Conservation (phyloP, 1,139 yeast species). For the Lipomyces yarrowii region DNA sequence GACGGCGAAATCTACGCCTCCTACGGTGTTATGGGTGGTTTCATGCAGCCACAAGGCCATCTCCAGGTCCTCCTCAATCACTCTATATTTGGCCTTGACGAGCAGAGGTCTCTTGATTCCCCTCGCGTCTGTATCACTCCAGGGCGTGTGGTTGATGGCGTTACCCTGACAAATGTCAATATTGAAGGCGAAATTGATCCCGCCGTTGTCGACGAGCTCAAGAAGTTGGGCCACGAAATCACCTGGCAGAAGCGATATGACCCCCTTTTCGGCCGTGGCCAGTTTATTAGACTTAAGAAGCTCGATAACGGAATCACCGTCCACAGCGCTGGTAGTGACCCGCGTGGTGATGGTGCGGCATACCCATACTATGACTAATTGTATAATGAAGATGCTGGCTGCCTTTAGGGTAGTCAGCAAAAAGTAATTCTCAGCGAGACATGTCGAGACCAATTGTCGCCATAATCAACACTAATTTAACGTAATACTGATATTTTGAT, state of each 20-base stretch:
- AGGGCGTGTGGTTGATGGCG: slow-evolving; percentile 50
- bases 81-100: slow-evolving; percentile 62
- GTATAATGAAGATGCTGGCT: background rate
- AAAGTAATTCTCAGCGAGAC: background rate
- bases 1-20: slow-evolving; percentile 59
- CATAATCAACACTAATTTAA: background rate
- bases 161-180: slow-evolving; percentile 57
- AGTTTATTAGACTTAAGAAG: slow-evolving; percentile 56
- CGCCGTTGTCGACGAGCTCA: slow-evolving; percentile 50
- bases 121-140: slow-evolving; percentile 71
- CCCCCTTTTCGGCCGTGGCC: slow-evolving; percentile 56
- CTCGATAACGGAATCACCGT: slow-evolving; percentile 48
- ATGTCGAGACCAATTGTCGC: background rate
- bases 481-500: background rate
- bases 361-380: slow-evolving; percentile 27
- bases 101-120: slow-evolving; percentile 76
- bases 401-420: background rate
- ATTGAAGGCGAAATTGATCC: slow-evolving; percentile 65
- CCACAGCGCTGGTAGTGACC: slow-evolving; percentile 74
- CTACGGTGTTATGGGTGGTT: slow-evolving; percentile 88
- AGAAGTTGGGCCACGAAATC: slow-evolving; percentile 61
- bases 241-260: slow-evolving; percentile 50
- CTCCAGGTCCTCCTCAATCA: slow-evolving; percentile 74
- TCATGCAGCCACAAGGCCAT: slow-evolving; percentile 86
- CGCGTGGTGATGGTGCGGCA: slow-evolving; percentile 70